These are phyloP conservation scores for Puccinia triticina DNA, from an alignment of 1,284 basidiomycete genomes.

Conservation along the genomic window DNA sequence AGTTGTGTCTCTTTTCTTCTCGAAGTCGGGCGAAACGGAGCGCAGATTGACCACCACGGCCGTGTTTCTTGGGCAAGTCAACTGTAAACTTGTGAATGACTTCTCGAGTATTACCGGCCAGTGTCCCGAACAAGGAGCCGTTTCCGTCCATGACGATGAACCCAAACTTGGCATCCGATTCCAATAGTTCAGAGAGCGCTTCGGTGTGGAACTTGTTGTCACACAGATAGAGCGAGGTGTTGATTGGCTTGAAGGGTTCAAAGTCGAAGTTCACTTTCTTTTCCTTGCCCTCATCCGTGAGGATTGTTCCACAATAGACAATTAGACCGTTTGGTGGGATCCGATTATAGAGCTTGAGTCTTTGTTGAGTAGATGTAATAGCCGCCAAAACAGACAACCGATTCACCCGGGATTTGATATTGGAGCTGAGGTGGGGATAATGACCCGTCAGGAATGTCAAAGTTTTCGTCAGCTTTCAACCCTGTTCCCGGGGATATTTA, in stretches of 20 bases:
- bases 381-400: constrained; percentile 94
- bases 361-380: constrained; percentile 98
- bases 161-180: constrained; percentile 95
- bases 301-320: constrained; percentile 85
- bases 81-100: constrained; percentile 98
- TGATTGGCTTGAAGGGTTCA: constrained; percentile 90
- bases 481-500: not conserved
- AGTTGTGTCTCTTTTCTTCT: constrained; percentile 99
- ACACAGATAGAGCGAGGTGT: constrained; percentile 97
- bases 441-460: constrained; percentile 41
- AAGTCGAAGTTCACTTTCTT: constrained; percentile 90
- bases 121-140: constrained; percentile 91
- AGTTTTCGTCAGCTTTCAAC: not conserved
- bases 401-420: constrained; percentile 99
- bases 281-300: constrained; percentile 98
- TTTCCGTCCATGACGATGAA: constrained; percentile 99
- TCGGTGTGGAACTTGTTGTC: constrained; percentile 99
- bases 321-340: constrained; percentile 96
- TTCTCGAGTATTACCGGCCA: constrained; percentile 95
- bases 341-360: constrained; percentile 92
- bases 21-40: constrained; percentile 99
- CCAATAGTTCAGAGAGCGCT: constrained; percentile 91
- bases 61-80: constrained; percentile 97
- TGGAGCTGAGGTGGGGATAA: constrained; percentile 65
- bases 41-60: constrained; percentile 98